These are phyloP conservation scores for Gossypium gossypioides DNA, from an alignment of 441 rosid genomes.

Conservation along the genomic window DNA sequence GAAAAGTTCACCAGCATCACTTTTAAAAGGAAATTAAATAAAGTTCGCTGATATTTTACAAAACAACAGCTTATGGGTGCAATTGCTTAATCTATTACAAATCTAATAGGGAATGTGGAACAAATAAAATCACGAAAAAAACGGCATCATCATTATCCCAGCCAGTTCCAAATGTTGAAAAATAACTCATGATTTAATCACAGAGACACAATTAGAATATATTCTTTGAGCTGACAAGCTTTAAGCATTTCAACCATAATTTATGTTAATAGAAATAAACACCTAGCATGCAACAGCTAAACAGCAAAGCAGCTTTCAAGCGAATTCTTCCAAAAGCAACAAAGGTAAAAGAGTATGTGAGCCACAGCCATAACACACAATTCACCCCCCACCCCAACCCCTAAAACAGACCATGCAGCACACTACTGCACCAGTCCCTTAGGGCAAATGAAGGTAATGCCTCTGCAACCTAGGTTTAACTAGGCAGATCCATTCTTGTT, in stretches of 20 bases:
- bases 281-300: not conserved
- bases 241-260: not conserved
- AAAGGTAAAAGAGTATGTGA: not conserved
- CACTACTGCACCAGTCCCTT: not conserved
- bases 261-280: not conserved
- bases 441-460: not conserved
- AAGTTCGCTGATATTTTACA: not conserved
- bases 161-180: not conserved
- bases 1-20: conserved; percentile 22
- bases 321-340: not conserved
- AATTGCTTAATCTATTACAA: conserved; percentile 5
- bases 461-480: not conserved
- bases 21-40: not conserved
- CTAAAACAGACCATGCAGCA: not conserved
- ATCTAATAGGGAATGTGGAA: not conserved
- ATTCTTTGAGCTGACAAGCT: not conserved
- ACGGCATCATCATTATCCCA: not conserved
- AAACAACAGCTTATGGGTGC: not conserved
- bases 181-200: not conserved
- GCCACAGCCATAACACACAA: not conserved
- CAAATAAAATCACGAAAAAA: not conserved
- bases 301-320: not conserved
- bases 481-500: not conserved
- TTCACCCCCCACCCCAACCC: not conserved
- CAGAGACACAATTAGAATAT: not conserved